Evolutionary conservation across 495 filamentous ascomycete genomes (phyloP).

Genomic region (Podospora bellae-mahoneyi): DNA sequence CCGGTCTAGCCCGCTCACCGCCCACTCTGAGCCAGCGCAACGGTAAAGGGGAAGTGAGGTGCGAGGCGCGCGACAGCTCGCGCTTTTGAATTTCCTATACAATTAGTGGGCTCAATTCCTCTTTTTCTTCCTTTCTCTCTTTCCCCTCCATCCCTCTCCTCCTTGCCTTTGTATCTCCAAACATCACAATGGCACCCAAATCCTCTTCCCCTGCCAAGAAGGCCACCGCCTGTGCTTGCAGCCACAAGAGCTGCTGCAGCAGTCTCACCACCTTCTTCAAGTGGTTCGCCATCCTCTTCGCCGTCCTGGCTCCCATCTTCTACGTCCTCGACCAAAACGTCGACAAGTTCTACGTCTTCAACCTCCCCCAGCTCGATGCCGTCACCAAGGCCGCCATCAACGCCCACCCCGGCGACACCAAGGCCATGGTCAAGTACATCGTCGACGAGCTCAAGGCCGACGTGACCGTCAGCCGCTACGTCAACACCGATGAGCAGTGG

Average conservation of each 20-base stretch:
- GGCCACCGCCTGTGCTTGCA: slow-evolving; percentile 3
- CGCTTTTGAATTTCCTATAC: neutral
- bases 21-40: neutral
- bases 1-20: slow-evolving; percentile 4
- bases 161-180: slow-evolving; percentile 1
- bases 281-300: slow-evolving; percentile 58
- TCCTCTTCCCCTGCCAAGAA: slow-evolving; percentile 17
- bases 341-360: slow-evolving; percentile 74
- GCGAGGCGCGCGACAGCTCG: neutral
- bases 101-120: neutral
- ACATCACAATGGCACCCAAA: slow-evolving; percentile 21
- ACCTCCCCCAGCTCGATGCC: slow-evolving; percentile 62
- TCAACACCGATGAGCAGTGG: slow-evolving; percentile 63
- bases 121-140: slow-evolving; percentile 6
- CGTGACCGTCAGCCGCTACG: slow-evolving; percentile 41
- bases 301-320: slow-evolving; percentile 55
- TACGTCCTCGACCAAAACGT: slow-evolving; percentile 65
- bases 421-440: slow-evolving; percentile 63
- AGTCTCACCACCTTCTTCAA: slow-evolving; percentile 45
- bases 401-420: slow-evolving; percentile 69
- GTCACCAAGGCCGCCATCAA: slow-evolving; percentile 61
- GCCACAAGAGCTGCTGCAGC: slow-evolving; percentile 16
- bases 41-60: neutral
- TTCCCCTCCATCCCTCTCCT: slow-evolving; percentile 2
- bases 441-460: slow-evolving; percentile 50